Conservation (phyloP, 1,284 basidiomycete species). For the Fomitiporia mediterranea region DNA sequence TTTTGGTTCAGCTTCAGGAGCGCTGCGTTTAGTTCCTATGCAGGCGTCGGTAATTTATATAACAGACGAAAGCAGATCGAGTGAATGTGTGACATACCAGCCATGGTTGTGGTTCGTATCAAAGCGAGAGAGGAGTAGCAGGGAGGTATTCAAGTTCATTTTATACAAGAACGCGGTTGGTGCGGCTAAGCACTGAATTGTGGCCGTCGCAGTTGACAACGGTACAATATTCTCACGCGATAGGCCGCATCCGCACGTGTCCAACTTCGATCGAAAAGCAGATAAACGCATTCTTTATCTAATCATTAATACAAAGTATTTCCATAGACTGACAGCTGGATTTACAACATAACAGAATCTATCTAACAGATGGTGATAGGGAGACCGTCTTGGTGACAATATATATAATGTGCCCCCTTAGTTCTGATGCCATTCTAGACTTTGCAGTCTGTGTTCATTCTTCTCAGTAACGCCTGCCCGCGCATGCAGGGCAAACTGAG, state of each 20-base stretch:
- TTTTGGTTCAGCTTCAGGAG: slow-evolving; percentile 33
- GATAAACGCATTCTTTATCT: too few species aligned
- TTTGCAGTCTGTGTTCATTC: too few species aligned
- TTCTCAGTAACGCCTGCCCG: neutral
- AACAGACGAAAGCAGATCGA: neutral
- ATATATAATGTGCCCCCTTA: too few species aligned
- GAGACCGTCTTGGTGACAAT: too few species aligned
- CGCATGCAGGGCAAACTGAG: slow-evolving; percentile 38
- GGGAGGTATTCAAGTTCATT: neutral
- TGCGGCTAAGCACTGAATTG: neutral
- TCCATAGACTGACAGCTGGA: too few species aligned
- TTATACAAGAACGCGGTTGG: slow-evolving; percentile 1
- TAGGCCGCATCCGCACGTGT: slow-evolving; percentile 3
- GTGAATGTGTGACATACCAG: slow-evolving; percentile 1
- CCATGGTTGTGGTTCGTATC: slow-evolving; percentile 11
- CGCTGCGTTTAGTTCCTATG: slow-evolving; percentile 19
- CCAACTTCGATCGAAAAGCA: too few species aligned
- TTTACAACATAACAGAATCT: too few species aligned
- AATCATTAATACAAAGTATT: too few species aligned
- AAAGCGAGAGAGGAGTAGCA: neutral
- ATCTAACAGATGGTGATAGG: too few species aligned
- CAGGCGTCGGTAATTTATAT: neutral
- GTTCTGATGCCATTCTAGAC: too few species aligned
- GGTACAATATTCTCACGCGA: too few species aligned
- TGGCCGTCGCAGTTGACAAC: neutral